phyloP scores from a whole-genome alignment of 345 rosid genomes.

The Aquilaria yunnanensis region DNA sequence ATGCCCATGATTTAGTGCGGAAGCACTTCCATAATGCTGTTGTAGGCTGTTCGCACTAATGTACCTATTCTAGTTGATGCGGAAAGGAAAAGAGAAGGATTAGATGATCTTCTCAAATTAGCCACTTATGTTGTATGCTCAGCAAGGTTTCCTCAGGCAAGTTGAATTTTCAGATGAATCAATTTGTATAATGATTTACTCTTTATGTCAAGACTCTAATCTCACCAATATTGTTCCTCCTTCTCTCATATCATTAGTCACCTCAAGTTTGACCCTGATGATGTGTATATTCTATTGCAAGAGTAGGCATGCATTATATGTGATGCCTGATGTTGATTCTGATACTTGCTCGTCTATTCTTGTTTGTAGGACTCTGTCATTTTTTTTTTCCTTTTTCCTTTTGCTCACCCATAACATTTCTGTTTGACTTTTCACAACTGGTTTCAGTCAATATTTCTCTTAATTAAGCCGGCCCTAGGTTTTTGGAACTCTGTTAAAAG shows the following conservation, averaged over 20 bases:
- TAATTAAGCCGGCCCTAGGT: too few species aligned
- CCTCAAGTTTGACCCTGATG: not conserved
- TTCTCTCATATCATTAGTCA: not conserved
- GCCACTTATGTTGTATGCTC: constrained; percentile 76
- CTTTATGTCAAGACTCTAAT: not conserved
- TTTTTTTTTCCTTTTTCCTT: too few species aligned
- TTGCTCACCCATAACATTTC: too few species aligned
- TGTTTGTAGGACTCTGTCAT: too few species aligned
- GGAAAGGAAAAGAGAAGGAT: constrained; percentile 68
- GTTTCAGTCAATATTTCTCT: too few species aligned
- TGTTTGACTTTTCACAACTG: too few species aligned
- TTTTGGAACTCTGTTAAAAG: too few species aligned
- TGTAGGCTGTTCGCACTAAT: constrained; percentile 66
- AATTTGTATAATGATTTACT: constrained; percentile 1
- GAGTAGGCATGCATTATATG: not conserved
- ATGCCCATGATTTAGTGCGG: too few species aligned
- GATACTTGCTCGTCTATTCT: too few species aligned
- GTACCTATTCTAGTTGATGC: constrained; percentile 81
- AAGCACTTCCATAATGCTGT: too few species aligned
- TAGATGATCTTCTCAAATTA: constrained; percentile 62
- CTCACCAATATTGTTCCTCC: not conserved
- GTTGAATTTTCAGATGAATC: constrained; percentile 16
- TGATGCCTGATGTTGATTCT: too few species aligned
- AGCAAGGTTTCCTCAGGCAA: constrained; percentile 72
- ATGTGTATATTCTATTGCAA: not conserved